phyloP scores from a whole-genome alignment of 2,329 filamentous ascomycete genomes.

The Aspergillus fijiensis region DNA sequence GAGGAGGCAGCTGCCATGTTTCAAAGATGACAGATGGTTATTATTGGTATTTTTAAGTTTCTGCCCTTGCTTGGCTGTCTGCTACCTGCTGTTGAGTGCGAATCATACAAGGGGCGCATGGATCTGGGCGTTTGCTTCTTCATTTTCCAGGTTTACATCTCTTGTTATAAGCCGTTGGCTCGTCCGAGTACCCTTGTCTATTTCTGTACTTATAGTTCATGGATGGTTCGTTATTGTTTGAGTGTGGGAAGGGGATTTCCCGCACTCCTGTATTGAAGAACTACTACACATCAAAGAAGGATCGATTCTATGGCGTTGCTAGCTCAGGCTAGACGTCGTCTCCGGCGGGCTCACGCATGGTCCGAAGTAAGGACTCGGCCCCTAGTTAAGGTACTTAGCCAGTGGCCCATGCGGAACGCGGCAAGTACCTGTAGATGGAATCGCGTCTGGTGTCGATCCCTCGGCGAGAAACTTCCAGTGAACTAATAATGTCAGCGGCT shows the following conservation, averaged over 20 bases:
- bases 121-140: slow-evolving; percentile 11
- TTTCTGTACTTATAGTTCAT: slow-evolving; percentile 5
- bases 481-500: neutral
- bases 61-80: slow-evolving; percentile 1
- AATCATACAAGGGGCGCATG: slow-evolving; percentile 14
- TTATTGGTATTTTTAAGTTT: slow-evolving; percentile 12
- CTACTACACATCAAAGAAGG: no score
- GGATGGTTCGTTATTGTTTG: neutral
- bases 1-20: slow-evolving; percentile 47
- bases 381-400: neutral
- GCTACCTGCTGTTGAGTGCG: slow-evolving; percentile 7
- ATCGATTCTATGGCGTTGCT: neutral
- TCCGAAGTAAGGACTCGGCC: neutral
- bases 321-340: neutral
- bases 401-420: neutral
- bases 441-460: neutral
- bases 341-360: neutral
- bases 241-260: neutral
- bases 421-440: neutral
- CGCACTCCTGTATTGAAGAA: neutral
- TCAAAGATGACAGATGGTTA: slow-evolving; percentile 31
- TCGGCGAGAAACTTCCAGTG: neutral
- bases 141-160: neutral
- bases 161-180: neutral
- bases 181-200: slow-evolving; percentile 1